Percentiles rank a stretch among this genome's conserved stretches.
phyloP scores from a whole-genome alignment of 2,329 filamentous ascomycete species.

The Trichoderma semiorbis region DNA sequence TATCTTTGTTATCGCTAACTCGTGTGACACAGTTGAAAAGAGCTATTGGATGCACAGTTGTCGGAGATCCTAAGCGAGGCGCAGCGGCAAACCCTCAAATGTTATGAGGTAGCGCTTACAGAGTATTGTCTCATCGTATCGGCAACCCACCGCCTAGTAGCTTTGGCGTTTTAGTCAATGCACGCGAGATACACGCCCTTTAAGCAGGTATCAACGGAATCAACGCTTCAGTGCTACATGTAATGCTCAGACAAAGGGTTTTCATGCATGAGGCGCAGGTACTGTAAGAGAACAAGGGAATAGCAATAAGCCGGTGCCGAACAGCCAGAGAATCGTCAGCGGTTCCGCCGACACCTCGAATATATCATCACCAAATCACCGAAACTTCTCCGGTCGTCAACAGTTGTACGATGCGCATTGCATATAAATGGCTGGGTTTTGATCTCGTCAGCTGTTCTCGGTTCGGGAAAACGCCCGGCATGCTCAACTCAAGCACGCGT shows the following conservation, averaged over 20 bases:
- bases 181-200: not conserved
- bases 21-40: not conserved
- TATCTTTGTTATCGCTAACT: too few species aligned
- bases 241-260: not conserved
- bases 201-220: not conserved
- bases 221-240: not conserved
- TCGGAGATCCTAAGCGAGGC: not conserved
- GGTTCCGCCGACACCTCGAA: not conserved
- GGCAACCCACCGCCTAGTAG: not conserved
- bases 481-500: not conserved
- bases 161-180: not conserved
- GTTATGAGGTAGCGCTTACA: not conserved
- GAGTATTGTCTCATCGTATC: not conserved
- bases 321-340: not conserved
- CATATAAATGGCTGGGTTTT: not conserved
- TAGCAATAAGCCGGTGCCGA: too few species aligned
- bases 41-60: not conserved
- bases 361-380: not conserved
- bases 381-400: not conserved
- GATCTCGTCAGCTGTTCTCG: not conserved
- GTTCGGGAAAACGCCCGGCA: not conserved
- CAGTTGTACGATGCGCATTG: not conserved
- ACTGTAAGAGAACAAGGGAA: not conserved
- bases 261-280: not conserved
- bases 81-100: not conserved